phyloP scores from a whole-genome alignment of 2,329 filamentous ascomycete species.

The Arthrinium puccinioides region DNA sequence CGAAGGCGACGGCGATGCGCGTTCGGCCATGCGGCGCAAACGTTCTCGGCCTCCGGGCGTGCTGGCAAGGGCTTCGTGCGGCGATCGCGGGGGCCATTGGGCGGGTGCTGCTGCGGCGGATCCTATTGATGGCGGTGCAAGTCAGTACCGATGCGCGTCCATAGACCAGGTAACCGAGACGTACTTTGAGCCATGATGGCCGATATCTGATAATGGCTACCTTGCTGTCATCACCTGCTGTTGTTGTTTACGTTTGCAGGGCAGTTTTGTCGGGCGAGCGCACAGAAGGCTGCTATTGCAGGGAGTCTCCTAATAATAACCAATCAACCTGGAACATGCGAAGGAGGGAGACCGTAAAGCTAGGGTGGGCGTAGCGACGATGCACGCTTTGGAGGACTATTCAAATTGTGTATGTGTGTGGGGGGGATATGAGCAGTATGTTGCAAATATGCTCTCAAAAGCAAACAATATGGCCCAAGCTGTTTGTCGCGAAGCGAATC shows the following conservation, averaged over 20 bases:
- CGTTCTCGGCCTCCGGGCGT: slow-evolving; percentile 75
- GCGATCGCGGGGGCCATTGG: slow-evolving; percentile 62
- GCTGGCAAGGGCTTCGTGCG: slow-evolving; percentile 55
- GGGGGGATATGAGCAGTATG: no score
- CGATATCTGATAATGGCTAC: slow-evolving; percentile 12
- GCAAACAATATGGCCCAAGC: no score
- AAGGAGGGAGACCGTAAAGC: no score
- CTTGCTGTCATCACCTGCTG: not conserved
- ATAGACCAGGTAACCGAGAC: not conserved
- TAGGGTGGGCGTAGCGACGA: no score
- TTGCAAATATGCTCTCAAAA: no score
- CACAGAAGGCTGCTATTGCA: no score
- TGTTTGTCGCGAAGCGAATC: no score
- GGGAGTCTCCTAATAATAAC: no score
- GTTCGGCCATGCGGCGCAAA: slow-evolving; percentile 60
- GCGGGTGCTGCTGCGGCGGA: slow-evolving; percentile 32
- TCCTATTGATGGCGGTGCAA: slow-evolving; percentile 13
- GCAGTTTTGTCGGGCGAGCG: no score
- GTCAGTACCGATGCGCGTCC: slow-evolving; percentile 5
- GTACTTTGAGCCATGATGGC: slow-evolving; percentile 10
- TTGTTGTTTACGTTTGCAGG: not conserved
- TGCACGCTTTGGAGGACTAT: no score
- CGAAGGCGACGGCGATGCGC: slow-evolving; percentile 61
- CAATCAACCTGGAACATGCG: no score
- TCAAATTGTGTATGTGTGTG: no score